phyloP scores from a whole-genome alignment of 2,329 filamentous ascomycete species.

The Simplicillium sp. region DNA sequence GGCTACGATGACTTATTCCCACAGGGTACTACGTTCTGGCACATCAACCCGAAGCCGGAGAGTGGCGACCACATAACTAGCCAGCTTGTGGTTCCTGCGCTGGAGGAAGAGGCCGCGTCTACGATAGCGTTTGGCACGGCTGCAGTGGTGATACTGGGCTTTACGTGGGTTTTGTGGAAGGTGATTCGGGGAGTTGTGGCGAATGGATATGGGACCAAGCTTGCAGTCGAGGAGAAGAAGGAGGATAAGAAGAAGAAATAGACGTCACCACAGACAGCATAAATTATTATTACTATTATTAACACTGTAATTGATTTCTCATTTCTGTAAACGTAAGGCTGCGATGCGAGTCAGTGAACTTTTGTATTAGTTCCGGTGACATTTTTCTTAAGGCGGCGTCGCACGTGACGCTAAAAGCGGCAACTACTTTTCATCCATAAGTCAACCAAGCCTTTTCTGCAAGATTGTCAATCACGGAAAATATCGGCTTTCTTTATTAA shows the following conservation, averaged over 20 bases:
- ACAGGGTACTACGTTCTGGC: constrained; percentile 73
- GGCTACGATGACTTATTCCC: constrained; percentile 79
- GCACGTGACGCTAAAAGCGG: neutral
- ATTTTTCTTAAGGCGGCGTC: too few species aligned
- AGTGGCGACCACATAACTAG: constrained; percentile 35
- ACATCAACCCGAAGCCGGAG: constrained; percentile 47
- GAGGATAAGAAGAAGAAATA: constrained; percentile 14
- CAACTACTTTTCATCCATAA: too few species aligned
- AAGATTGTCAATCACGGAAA: too few species aligned
- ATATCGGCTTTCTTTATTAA: too few species aligned
- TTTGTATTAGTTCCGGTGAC: too few species aligned
- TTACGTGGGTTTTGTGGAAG: constrained; percentile 60
- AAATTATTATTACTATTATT: too few species aligned
- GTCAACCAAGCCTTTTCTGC: neutral
- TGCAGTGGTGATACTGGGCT: constrained; percentile 50
- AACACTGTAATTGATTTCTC: too few species aligned
- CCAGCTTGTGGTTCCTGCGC: constrained; percentile 53
- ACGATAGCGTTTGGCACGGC: constrained; percentile 48
- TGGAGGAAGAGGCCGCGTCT: constrained; percentile 40
- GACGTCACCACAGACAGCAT: neutral
- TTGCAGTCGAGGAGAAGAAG: neutral
- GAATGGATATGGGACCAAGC: neutral
- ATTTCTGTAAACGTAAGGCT: too few species aligned
- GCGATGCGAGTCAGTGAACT: too few species aligned
- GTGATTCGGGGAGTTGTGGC: constrained; percentile 27